Evolutionary conservation across 2,329 filamentous ascomycete genomes (phyloP).

Genomic region (Aspergillus sclerotialis): DNA sequence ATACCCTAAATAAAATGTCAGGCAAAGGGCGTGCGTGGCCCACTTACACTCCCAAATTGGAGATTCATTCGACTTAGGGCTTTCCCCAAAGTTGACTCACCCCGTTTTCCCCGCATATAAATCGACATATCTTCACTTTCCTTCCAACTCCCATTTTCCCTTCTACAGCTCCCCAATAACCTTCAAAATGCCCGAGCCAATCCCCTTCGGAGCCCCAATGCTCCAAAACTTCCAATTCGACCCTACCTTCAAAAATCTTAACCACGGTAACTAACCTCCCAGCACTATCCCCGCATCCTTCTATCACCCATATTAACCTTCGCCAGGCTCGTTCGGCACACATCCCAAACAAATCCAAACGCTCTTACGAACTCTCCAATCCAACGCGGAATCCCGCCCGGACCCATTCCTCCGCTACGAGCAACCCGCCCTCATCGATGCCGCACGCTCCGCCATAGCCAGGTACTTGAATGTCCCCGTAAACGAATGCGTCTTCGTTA

Average conservation of each 20-base stretch:
- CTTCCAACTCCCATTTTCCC: too few species aligned
- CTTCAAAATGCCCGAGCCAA: too few species aligned
- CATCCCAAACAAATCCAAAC: conserved; percentile 58
- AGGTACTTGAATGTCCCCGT: conserved; percentile 58
- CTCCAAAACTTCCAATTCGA: conserved; percentile 64
- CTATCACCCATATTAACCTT: conserved; percentile 1
- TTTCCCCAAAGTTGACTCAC: too few species aligned
- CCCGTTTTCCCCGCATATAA: too few species aligned
- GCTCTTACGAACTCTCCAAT: conserved; percentile 58
- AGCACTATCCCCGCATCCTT: conserved; percentile 1
- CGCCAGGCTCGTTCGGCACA: conserved; percentile 64
- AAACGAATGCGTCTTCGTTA: conserved; percentile 66
- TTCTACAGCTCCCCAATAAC: too few species aligned
- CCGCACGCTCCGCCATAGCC: conserved; percentile 58
- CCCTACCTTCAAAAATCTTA: conserved; percentile 63
- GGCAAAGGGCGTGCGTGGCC: too few species aligned
- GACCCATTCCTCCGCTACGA: conserved; percentile 71
- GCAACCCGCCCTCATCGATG: conserved; percentile 56
- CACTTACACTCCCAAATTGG: too few species aligned
- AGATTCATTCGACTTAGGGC: too few species aligned
- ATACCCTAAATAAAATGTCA: too few species aligned
- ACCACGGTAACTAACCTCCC: conserved; percentile 58
- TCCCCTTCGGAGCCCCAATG: conserved; percentile 48
- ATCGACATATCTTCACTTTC: too few species aligned
- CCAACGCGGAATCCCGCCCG: conserved; percentile 58